Conservation (phyloP, 257 asterid species). For the Solanum chmielewskii region DNA sequence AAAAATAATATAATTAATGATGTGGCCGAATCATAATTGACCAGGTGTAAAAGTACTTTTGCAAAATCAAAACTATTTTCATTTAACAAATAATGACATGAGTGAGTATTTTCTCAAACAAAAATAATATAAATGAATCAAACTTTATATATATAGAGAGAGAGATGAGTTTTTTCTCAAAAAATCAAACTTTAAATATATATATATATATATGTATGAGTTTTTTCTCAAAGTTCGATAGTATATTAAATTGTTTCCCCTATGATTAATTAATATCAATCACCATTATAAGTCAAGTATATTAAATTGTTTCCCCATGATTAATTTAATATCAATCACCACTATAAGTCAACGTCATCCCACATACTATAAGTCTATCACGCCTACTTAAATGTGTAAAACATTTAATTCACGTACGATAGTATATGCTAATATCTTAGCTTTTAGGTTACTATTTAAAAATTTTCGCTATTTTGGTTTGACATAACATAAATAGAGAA, state of each 20-base stretch:
- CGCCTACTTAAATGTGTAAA: background rate
- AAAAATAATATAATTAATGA: too few relatives aligned
- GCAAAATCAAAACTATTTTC: fast-evolving
- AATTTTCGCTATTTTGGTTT: too few relatives aligned
- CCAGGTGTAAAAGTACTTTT: too few relatives aligned
- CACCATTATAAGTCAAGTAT: background rate
- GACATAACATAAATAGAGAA: background rate
- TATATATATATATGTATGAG: too few relatives aligned
- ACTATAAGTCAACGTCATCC: background rate
- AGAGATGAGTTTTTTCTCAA: too few relatives aligned
- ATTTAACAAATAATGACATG: background rate
- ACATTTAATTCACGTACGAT: background rate
- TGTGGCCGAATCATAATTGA: too few relatives aligned
- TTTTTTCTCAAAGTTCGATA: too few relatives aligned
- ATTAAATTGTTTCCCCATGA: too few relatives aligned
- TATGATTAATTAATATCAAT: background rate
- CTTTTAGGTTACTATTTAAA: background rate
- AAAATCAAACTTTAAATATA: too few relatives aligned
- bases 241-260: too few relatives aligned
- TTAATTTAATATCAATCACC: background rate
- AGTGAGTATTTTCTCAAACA: background rate
- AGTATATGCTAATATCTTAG: background rate
- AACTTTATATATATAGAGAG: too few relatives aligned
- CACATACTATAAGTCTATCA: background rate
- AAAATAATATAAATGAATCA: too few relatives aligned